Base-by-base conservation (phyloP, 2,329 filamentous ascomycete species). In the Colletotrichum spaethianum region DNA sequence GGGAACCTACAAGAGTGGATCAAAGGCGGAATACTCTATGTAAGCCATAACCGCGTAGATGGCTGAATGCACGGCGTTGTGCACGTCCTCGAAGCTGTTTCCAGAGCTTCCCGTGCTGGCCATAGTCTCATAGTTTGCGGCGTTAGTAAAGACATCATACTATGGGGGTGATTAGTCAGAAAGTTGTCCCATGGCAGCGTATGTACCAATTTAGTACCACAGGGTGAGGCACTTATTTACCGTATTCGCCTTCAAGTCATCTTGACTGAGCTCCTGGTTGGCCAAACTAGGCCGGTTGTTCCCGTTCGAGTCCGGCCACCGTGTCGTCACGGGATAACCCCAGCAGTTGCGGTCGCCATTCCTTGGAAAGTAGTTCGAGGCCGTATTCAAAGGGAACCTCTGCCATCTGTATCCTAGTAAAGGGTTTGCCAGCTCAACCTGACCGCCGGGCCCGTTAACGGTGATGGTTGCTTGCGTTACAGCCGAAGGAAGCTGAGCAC, bases 31-130 rank as follows among this genome's bases (percentile, higher is more conserved):
- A 67, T 82, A 82, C n/a, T 79, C 78, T 11, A 83, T 75, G 33
- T 78, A 73, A 80, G n/a, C 80, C 83, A 63, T 85, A 81, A 64
- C 46, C 6, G 61, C 61, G n/a, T 75, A 78, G 40, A 76, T 80
- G 70, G 83, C 82, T 78, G 81, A 82, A 74, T 86, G 84, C 42
- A 87, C 77, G 56, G 73, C 74, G 67, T 85, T 83, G 74, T 87
- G 85, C 26, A 85, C 80, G 70, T 77, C 78, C 78, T 87, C 85
- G 28, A 86, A 76, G 57, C 84, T 85, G 59, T 80, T 76, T 48
- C 84, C 82, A 40, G 75, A 74, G 61, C 76, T 79, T 38, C 79
- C 40, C n/a, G 65, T 68, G 59, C 57, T 63, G 38, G 65, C 65
- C 57, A 68, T 63, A 72, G 80, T 76, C 53, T 75, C 66, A 71